Base-by-base conservation (phyloP, 306 rosid species). In the Lathyrus sativus region DNA sequence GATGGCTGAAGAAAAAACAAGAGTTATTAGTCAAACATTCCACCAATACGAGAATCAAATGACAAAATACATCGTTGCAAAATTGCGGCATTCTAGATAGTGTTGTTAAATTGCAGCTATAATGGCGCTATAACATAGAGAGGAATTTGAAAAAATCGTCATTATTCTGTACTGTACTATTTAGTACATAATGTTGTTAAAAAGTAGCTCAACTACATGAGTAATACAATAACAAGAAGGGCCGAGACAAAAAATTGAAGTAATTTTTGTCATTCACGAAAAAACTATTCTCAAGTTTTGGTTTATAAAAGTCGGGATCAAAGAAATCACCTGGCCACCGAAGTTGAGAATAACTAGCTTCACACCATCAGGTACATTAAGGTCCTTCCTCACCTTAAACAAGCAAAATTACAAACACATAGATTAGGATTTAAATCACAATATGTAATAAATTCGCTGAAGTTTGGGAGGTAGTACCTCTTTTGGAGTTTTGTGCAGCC, bases 271-370 rank as follows among this genome's bases (percentile, higher is more conserved):
- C 9, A 37, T 11, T 6, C 50, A 62, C 22, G 51, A 45, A 56
- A 65, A 48, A 54, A 12, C 11, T 31, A 42, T 35, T 62, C 24
- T 66, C n/a, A 46, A 49, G 60, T 37, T 68, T 51, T 50, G 28
- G 38, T 57, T 15, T 18, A 44, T 39, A 62, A 69, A 50, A 19
- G 41, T 50, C 70, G 64, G 62, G 43, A 51, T 45, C 58, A 53
- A 45, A 44, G 59, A 10, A 79, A 70, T 73, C 67, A 91, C 98
- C 97, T 93, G 98, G 48, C 98, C 98, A 24, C 98, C 98, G 54
- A 93, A 93, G 83, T 93, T 93, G 61, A 93, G 96, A 83, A 90
- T 90, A 78, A 85, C 93, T 56, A 90, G 75, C 78, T 90, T 90
- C 76, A 85, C 90, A 74, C 76, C 77, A 9, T 88, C 96, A 14